Percentiles rank a stretch among this genome's conserved stretches.
phyloP scores from a whole-genome alignment of 495 filamentous ascomycete genomes.

The Thozetella sp. region DNA sequence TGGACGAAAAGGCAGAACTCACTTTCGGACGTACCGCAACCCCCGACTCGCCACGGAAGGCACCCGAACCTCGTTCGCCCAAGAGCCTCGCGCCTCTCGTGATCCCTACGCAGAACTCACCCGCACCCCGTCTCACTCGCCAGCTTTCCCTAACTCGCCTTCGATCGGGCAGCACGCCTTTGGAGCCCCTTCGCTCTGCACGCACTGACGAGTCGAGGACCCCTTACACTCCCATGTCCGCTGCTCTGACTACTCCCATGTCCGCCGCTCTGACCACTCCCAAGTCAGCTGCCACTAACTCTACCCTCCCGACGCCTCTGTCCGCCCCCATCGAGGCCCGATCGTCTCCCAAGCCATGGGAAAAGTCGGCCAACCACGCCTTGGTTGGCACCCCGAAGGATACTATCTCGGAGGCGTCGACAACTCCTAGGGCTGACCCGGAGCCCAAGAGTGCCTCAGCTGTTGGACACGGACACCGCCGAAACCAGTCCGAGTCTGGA shows the following conservation, averaged over 20 bases:
- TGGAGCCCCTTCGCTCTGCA: conserved; percentile 32
- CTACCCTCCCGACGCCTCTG: conserved; percentile 45
- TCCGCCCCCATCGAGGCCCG: conserved; percentile 43
- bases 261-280: conserved; percentile 38
- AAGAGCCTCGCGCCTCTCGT: conserved; percentile 52
- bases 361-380: conserved; percentile 24
- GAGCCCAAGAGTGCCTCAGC: conserved; percentile 27
- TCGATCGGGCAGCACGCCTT: conserved; percentile 35
- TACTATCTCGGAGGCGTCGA: conserved; percentile 14
- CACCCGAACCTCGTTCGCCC: conserved; percentile 33
- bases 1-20: conserved; percentile 26
- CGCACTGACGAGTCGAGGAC: conserved; percentile 45
- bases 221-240: conserved; percentile 43
- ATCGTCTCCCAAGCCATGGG: conserved; percentile 48
- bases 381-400: conserved; percentile 22
- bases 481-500: conserved; percentile 58
- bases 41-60: conserved; percentile 15
- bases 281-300: conserved; percentile 33
- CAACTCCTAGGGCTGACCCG: conserved; percentile 30
- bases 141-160: conserved; percentile 39
- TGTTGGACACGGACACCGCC: conserved; percentile 33
- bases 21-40: conserved; percentile 6
- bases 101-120: conserved; percentile 43
- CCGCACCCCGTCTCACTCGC: conserved; percentile 32
- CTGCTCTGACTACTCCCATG: conserved; percentile 35